Conservation (phyloP, 805 yeast genomes). For the Sungouiozyma intestinalis region DNA sequence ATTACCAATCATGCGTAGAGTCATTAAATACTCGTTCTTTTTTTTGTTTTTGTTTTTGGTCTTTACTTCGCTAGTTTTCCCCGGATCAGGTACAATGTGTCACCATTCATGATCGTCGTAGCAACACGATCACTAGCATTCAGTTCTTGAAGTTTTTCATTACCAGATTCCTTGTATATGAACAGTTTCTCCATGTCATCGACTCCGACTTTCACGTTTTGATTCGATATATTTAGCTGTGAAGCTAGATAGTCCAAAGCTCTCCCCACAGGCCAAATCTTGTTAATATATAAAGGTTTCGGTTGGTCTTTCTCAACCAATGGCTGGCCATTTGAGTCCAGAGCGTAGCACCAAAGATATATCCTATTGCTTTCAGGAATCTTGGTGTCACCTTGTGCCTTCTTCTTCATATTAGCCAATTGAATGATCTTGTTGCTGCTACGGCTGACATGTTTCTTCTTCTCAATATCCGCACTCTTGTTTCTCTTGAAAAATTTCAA, state of each 20-base stretch:
- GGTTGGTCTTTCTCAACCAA: conserved; percentile 6
- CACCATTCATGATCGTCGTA: conserved; percentile 13
- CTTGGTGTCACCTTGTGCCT: conserved; percentile 20
- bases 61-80: conserved; percentile 9
- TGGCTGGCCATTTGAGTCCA: conserved; percentile 9
- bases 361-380: conserved; percentile 21
- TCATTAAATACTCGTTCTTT: too few relatives aligned
- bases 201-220: conserved; percentile 10
- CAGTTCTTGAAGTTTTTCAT: conserved; percentile 5
- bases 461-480: conserved; percentile 3
- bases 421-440: conserved; percentile 9
- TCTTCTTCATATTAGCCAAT: conserved; percentile 13
- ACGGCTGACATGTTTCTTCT: background rate
- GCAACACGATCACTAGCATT: conserved; percentile 12
- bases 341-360: conserved; percentile 17
- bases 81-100: conserved; percentile 21
- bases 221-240: conserved; percentile 17
- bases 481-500: conserved; percentile 16
- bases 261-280: conserved; percentile 27
- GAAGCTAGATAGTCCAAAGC: conserved; percentile 23
- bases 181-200: conserved; percentile 16
- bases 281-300: conserved; percentile 17
- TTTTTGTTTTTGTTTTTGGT: too few relatives aligned
- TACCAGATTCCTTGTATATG: conserved; percentile 11
- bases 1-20: too few relatives aligned